Conservation (phyloP, 345 rosid genomes). For the Gossypium bickii region DNA sequence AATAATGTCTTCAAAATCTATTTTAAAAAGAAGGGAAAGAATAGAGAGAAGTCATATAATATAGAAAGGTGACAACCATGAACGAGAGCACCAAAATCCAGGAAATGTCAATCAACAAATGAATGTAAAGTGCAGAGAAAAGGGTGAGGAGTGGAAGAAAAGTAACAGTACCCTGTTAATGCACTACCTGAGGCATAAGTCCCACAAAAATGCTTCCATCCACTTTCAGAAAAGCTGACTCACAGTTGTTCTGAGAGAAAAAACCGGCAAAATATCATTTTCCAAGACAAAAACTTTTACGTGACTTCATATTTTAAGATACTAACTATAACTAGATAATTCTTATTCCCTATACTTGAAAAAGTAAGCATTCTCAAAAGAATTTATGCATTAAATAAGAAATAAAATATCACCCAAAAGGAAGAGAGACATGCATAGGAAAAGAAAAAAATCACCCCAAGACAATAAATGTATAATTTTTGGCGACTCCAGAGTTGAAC, state of each 20-base stretch:
- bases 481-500: neutral
- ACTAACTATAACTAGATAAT: neutral
- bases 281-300: neutral
- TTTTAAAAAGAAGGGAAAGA: constrained; percentile 3
- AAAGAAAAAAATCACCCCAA: neutral
- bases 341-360: neutral
- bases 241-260: constrained; percentile 23
- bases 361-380: neutral
- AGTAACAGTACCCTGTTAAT: neutral
- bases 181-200: constrained; percentile 21
- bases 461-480: neutral
- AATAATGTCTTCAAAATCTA: constrained; percentile 46
- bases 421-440: neutral
- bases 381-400: neutral
- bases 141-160: neutral
- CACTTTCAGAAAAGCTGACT: constrained; percentile 17
- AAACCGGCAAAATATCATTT: neutral
- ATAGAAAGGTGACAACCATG: neutral
- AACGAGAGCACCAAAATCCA: neutral
- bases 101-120: neutral
- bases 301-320: constrained; percentile 6
- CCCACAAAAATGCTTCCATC: constrained; percentile 17
- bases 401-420: neutral
- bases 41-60: neutral
- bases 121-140: neutral